Evolutionary conservation across 345 rosid species (phyloP).

Genomic region (Populus euphratica): DNA sequence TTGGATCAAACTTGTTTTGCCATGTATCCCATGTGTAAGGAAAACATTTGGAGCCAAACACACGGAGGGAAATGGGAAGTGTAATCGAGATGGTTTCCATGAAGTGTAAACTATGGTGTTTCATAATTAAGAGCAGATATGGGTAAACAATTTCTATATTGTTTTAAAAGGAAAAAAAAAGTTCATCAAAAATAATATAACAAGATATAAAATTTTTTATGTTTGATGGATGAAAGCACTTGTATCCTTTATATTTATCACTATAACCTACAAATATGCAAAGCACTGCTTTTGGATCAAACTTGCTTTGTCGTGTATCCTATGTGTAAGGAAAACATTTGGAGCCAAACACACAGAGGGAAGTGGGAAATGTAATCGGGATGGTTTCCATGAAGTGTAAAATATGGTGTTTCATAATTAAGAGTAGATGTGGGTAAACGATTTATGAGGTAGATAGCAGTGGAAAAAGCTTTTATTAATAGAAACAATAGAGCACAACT

Average conservation of each 20-base stretch:
- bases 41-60: constrained; percentile 2
- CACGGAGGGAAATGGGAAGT: neutral
- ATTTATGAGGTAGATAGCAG: neutral
- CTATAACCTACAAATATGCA: too few relatives aligned
- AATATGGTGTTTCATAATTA: neutral
- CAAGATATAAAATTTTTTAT: too few relatives aligned
- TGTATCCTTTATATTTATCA: too few relatives aligned
- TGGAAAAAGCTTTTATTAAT: constrained; percentile 4
- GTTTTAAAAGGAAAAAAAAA: too few relatives aligned
- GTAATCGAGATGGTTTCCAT: neutral
- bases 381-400: neutral
- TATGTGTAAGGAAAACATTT: constrained; percentile 8
- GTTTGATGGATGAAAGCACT: too few relatives aligned
- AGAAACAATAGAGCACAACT: neutral
- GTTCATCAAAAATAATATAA: too few relatives aligned
- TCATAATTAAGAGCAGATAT: neutral
- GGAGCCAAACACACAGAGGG: neutral
- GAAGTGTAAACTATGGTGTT: neutral
- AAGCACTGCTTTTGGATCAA: too few relatives aligned
- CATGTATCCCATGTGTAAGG: constrained; percentile 7
- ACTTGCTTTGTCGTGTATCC: neutral
- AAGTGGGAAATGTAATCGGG: neutral
- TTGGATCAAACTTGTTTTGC: neutral
- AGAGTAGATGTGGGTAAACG: neutral
- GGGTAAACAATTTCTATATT: too few relatives aligned